phyloP scores from a whole-genome alignment of 352 stramenopile species.

The Phytophthora podocarpi region DNA sequence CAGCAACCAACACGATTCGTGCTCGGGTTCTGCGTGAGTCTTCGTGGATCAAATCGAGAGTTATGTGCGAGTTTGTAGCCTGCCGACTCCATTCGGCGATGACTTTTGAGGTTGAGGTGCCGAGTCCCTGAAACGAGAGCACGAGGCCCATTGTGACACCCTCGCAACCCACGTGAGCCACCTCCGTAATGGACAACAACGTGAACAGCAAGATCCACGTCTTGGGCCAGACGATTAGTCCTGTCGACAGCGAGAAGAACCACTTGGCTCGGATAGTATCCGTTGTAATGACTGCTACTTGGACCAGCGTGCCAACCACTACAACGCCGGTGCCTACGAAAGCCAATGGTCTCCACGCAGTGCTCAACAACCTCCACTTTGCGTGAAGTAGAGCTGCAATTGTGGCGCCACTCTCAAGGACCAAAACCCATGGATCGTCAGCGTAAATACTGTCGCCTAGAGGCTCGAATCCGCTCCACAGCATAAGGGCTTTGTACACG shows the following conservation, averaged over 20 bases:
- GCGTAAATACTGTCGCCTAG: not conserved
- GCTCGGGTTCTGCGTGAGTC: slow-evolving; percentile 33
- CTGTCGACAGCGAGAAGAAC: slow-evolving; percentile 45
- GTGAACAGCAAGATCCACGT: slow-evolving; percentile 48
- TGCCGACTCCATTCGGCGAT: slow-evolving; percentile 36
- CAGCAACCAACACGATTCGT: slow-evolving; percentile 23
- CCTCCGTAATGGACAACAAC: slow-evolving; percentile 54
- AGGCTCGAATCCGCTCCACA: slow-evolving; percentile 43
- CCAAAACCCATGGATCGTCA: slow-evolving; percentile 26
- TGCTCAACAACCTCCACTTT: slow-evolving; percentile 44
- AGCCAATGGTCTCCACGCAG: slow-evolving; percentile 45
- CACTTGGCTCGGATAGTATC: slow-evolving; percentile 42
- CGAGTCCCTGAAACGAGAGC: slow-evolving; percentile 52
- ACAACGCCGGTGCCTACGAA: slow-evolving; percentile 35
- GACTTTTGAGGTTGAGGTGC: slow-evolving; percentile 31
- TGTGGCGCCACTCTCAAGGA: slow-evolving; percentile 31
- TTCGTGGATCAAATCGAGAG: slow-evolving; percentile 18
- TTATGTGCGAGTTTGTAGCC: slow-evolving; percentile 28
- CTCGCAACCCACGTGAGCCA: slow-evolving; percentile 55
- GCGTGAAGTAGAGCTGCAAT: slow-evolving; percentile 47
- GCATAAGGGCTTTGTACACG: slow-evolving; percentile 33
- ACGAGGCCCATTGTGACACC: slow-evolving; percentile 58
- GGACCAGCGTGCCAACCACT: slow-evolving; percentile 28
- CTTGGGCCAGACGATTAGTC: slow-evolving; percentile 41
- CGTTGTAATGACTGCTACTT: slow-evolving; percentile 43